A percentile compares a stretch with the other conserved stretches of the same genome.
phyloP scores from a whole-genome alignment of 2,329 filamentous ascomycete genomes.

The Botryotinia convoluta region DNA sequence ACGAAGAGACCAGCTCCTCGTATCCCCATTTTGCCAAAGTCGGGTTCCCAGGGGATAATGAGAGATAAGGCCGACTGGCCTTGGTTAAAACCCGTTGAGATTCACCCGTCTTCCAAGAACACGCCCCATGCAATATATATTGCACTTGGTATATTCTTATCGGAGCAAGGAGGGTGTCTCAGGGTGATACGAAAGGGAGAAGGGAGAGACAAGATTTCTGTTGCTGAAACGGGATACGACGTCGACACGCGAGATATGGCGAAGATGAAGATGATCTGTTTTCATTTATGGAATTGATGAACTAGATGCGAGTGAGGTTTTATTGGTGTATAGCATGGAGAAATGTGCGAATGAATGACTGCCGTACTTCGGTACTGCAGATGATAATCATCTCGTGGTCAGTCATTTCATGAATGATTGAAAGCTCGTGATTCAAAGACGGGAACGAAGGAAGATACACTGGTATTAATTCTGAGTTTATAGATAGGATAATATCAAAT shows the following conservation, averaged over 20 bases:
- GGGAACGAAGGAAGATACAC: neutral
- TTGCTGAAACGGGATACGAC: slow-evolving; percentile 9
- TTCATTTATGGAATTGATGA: neutral
- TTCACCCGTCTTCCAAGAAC: neutral
- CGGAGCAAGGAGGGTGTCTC: neutral
- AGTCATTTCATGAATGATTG: neutral
- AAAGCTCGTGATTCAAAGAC: slow-evolving; percentile 12
- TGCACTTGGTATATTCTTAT: slow-evolving; percentile 12
- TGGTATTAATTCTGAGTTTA: neutral
- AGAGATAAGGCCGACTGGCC: slow-evolving; percentile 8
- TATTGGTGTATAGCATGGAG: neutral
- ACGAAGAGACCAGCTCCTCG: neutral
- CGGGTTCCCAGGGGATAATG: slow-evolving; percentile 2
- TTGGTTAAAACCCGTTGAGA: neutral
- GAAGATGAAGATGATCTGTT: slow-evolving; percentile 3
- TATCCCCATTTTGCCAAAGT: slow-evolving; percentile 11
- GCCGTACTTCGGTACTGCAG: slow-evolving; percentile 10
- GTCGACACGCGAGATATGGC: neutral
- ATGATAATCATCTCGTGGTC: neutral
- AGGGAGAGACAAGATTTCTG: neutral
- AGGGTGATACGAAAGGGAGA: neutral
- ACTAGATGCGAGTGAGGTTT: neutral
- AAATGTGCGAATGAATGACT: neutral
- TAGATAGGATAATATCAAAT: slow-evolving; percentile 10
- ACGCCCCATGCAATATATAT: neutral